Base-by-base conservation (phyloP, 306 rosid species). In the Herpetospermum pedunculosum region DNA sequence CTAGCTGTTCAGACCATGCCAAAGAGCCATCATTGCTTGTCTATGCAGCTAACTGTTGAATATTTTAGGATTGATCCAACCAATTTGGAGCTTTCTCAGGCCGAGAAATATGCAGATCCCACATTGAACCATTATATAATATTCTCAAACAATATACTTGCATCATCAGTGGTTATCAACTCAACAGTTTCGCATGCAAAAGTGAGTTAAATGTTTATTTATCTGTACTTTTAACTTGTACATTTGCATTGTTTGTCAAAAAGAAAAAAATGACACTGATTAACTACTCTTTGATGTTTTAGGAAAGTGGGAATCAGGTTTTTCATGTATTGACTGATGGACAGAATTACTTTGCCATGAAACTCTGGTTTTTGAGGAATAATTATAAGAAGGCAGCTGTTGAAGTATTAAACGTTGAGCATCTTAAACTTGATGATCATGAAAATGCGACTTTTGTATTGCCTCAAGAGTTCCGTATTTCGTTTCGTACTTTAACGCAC, bases 1-100 rank as follows among this genome's bases (percentile, higher is more conserved):
- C 96, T 94, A 59, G 88, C 88, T 49, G 98, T 94, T 78, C 96
- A 88, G 87, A 94, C 98, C 54, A 91, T 88, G 96, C 98, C 98
- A 5, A 94, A 89, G 92, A 86, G 97, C 84, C 87, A 72, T 74
- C 98, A 94, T 80, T 94, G 98, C 86, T 84, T 94, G 77, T 82
- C 97, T 23, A 89, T 94, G 91, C 90, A 92, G 82, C 84, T 94
- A 77, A 94, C 98, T 38, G 90, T 91, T 58, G 97, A 94, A 76
- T 89, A 89, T 87, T 94, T 94, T 78, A 89, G 85, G 87, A 84
- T 88, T 69, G 65, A 87, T 19, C 49, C 57, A 44, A 21, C 75
- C 41, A 86, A 89, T 58, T 65, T 60, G 43, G 90, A 87, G 79
- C 85, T 55, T 73, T 54, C 87, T 18, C 75, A 71, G 64, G 77